These are phyloP conservation scores for Oryza meridionalis DNA, from an alignment of 176 grass and related monocot species.

Conservation along the genomic window DNA sequence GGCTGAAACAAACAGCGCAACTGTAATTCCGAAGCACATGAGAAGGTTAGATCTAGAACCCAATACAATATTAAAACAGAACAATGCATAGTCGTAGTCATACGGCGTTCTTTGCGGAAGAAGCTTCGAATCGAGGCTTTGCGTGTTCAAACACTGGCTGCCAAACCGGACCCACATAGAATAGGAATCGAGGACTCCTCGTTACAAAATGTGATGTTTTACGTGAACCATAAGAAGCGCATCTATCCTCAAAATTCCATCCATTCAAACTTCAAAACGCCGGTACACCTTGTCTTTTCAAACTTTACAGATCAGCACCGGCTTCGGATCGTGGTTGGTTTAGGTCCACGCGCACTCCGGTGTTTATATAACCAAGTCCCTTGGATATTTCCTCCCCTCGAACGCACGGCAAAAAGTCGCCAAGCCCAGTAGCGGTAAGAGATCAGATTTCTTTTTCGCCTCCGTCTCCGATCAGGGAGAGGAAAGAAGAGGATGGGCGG, in stretches of 20 bases:
- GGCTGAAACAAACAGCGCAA: too few species aligned
- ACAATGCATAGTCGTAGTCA: background rate
- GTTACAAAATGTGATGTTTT: background rate
- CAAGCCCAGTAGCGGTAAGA: background rate
- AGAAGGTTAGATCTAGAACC: background rate
- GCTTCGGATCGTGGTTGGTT: background rate
- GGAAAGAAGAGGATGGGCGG: slow-evolving; percentile 41
- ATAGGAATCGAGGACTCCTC: background rate
- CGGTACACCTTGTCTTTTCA: slow-evolving; percentile 27
- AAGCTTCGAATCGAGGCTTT: background rate
- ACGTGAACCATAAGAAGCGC: background rate
- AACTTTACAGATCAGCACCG: slow-evolving; percentile 43
- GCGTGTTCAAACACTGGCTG: background rate
- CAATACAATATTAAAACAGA: background rate
- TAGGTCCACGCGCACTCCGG: background rate
- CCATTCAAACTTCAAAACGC: slow-evolving; percentile 4
- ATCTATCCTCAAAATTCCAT: background rate
- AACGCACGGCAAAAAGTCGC: slow-evolving; percentile 8
- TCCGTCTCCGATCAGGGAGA: background rate
- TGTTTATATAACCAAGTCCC: background rate
- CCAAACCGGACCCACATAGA: slow-evolving; percentile 8
- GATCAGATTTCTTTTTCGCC: background rate
- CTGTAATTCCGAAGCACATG: background rate
- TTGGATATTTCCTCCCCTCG: background rate
- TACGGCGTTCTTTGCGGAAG: background rate